Percentiles rank a stretch among this genome's conserved stretches.
Evolutionary conservation across 1,284 basidiomycete genomes (phyloP).

Genomic region (Cryptococcus hybrid): DNA sequence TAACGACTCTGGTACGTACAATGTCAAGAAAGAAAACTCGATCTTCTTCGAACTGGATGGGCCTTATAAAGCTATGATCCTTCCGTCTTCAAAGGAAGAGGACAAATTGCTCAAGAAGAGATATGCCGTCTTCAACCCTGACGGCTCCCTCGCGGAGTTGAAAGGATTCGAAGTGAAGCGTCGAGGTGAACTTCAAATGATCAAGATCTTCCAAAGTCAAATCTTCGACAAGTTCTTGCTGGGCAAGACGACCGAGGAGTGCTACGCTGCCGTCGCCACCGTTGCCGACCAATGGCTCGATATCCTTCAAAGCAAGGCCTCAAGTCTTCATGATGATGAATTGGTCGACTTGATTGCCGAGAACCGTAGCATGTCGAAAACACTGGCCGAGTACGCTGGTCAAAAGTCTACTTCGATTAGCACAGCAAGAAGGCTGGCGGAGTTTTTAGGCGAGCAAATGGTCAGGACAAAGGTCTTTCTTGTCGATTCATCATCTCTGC

Average conservation of each 20-base stretch:
- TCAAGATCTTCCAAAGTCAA: constrained; percentile 99
- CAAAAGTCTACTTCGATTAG: constrained; percentile 99
- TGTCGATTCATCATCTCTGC: constrained; percentile 99
- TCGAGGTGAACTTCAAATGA: constrained; percentile 94
- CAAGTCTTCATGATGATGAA: constrained; percentile 83
- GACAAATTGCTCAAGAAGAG: constrained; percentile 99
- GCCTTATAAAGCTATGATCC: constrained; percentile 98
- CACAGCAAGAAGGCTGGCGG: constrained; percentile 90
- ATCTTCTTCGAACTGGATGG: constrained; percentile 99
- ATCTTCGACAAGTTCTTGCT: constrained; percentile 98
- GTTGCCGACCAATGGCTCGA: constrained; percentile 98
- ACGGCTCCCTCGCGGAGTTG: constrained; percentile 93
- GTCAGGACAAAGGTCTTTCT: constrained; percentile 97
- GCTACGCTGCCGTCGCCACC: constrained; percentile 90
- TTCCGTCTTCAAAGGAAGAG: constrained; percentile 98
- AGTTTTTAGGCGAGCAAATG: constrained; percentile 98
- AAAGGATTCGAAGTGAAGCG: constrained; percentile 99
- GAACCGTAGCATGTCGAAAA: constrained; percentile 97
- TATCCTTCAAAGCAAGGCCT: constrained; percentile 83
- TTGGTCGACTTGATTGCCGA: constrained; percentile 98
- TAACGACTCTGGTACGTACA: constrained; percentile 77
- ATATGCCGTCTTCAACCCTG: constrained; percentile 99
- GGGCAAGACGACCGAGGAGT: constrained; percentile 88
- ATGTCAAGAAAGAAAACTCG: constrained; percentile 93
- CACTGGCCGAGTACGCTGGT: constrained; percentile 89